Base-by-base conservation (phyloP, 2,329 filamentous ascomycete genomes). In the Trichoderma sp. region DNA sequence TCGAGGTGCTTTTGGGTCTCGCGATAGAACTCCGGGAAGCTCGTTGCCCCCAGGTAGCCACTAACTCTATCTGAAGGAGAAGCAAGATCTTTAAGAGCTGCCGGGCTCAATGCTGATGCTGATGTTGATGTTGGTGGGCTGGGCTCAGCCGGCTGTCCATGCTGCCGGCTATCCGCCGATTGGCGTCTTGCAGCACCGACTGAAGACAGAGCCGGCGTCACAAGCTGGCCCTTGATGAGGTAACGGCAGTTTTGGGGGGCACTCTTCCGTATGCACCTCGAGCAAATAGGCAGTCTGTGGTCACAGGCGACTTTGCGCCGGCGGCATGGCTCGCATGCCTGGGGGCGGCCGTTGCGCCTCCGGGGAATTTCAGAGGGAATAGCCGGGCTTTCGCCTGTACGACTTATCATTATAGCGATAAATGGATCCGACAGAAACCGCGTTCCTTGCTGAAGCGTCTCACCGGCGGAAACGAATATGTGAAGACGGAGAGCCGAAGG, bases 271-370 rank as follows among this genome's bases (percentile, higher is more conserved):
- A 62, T 64, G 29, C 67, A 69, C 16, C 67, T 47, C 13, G 67
- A 69, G 67, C 67, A 69, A 52, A 69, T 65, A 27, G 67, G 67
- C 19, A 69, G 67, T 33, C 60, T 37, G 61, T 69, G 67, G 67
- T 69, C 67, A 40, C 67, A 69, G 19, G 67, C 67, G 40, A 69
- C 67, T 19, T 69, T 69, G 35, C 67, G 60, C 49, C 67, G 67
- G 21, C 67, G 67, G 52, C 67, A 69, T 5, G 60, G 60, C 52
- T 69, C 67, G 53, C 67, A 69, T 16, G 67, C 60, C 29, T 69
- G 67, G 4, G 59, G 67, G n/a, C 67, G 59, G 16, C 67, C 67
- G 37, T 69, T 69, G 19, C 60, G 59, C 24, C 67, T 47, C 37
- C 67, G 66, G 53, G 37, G 66, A 5, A 59, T 24, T 59, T 49